Base-by-base conservation (phyloP, 2,329 filamentous ascomycete genomes). In the Botrytis elliptica region DNA sequence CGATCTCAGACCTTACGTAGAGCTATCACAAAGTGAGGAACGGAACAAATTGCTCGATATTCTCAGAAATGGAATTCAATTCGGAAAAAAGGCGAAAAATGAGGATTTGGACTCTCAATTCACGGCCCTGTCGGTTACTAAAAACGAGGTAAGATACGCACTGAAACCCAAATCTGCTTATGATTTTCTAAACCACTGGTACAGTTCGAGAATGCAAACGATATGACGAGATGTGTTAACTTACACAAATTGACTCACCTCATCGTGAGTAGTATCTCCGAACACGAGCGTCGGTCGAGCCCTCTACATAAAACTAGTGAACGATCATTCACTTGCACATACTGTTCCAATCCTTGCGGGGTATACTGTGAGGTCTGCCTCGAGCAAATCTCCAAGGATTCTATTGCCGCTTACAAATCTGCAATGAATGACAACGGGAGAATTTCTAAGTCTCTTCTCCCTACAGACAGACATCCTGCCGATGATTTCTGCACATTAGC, bases 391-490 rank as follows among this genome's bases (percentile, higher is more conserved):
- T 76, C 77, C 29, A 49, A 76, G 29, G 71, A 76, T 66, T 49
- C 75, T 2, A 74, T 78, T 14, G 73, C 73, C 22, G 74, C 75
- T 25, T 81, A 81, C 62, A 69, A 73, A 55, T 60, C 70, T 25
- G 78, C 79, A 20, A 75, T 79, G 29, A 74, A 76, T 60, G 77
- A 79, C 29, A 76, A 78, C 46, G 77, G 75, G 42, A 66, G 71
- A 44, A 76, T 79, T 33, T 77, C 77, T 8, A 78, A 77, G 63
- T 75, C 75, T 22, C 75, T 82, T 20, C 75, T 81, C 4, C 74
- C 75, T 40, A 82, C 81, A 16, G 81, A 82, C 72, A 75, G 77
- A 69, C 81, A 82, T 72, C 81, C 81, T 60, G 80, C 79, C 40
- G 81, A 82, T 74, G 81, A 82, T 71, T 75, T 81, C 46, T 75